Conservation (phyloP, 768 basidiomycete genomes). For the Epithele typhae region DNA sequence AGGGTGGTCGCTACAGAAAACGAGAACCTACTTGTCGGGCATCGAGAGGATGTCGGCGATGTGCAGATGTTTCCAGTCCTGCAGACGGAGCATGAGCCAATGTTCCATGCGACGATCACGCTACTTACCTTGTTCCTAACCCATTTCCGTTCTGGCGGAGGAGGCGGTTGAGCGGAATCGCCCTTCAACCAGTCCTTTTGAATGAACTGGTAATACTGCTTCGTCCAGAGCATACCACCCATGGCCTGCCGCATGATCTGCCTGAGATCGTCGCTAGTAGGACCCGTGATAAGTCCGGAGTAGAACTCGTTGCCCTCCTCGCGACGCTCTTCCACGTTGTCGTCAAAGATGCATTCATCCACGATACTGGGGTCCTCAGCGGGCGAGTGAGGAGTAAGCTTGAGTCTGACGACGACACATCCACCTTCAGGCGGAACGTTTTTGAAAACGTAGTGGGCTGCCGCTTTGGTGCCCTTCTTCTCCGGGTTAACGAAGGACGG, state of each 20-base stretch:
- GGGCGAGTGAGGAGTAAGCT: constrained; percentile 75
- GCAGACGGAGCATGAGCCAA: background rate
- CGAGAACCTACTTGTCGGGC: constrained; percentile 83
- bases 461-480: constrained; percentile 86
- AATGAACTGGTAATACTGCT: constrained; percentile 95
- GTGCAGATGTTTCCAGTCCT: constrained; percentile 97
- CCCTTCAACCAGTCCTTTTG: constrained; percentile 97
- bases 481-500: constrained; percentile 79
- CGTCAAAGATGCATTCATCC: constrained; percentile 89
- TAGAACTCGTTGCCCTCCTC: constrained; percentile 98
- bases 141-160: constrained; percentile 83
- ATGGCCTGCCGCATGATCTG: constrained; percentile 97
- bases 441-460: constrained; percentile 84
- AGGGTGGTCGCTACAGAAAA: too few species aligned
- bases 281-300: constrained; percentile 68
- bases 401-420: constrained; percentile 91
- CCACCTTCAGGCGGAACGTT: constrained; percentile 90
- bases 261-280: constrained; percentile 87
- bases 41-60: constrained; percentile 95
- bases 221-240: constrained; percentile 97
- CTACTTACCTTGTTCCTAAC: constrained; percentile 72
- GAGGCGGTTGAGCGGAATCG: constrained; percentile 91
- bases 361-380: constrained; percentile 76
- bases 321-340: constrained; percentile 82
- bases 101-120: background rate